Evolutionary conservation across 1,139 yeast genomes (phyloP).

Genomic region (Meyerozyma smithsonii): DNA sequence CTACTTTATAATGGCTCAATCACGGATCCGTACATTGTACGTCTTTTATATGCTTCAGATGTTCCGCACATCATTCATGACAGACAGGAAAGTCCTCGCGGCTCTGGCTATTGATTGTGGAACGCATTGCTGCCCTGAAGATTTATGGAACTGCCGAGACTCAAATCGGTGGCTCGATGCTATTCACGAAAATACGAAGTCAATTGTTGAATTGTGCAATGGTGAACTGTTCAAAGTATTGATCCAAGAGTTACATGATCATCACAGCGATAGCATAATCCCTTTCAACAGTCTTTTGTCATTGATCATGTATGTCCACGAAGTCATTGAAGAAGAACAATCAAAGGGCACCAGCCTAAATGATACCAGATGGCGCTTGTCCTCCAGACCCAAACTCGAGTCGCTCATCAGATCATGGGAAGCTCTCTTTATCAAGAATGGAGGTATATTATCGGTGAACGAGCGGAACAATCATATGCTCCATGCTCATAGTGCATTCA

Average conservation of each 20-base stretch:
- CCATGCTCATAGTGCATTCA: constrained; percentile 49
- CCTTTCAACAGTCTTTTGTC: constrained; percentile 59
- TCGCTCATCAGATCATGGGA: constrained; percentile 63
- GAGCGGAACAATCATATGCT: constrained; percentile 48
- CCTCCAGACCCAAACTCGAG: constrained; percentile 51
- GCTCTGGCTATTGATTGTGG: constrained; percentile 65
- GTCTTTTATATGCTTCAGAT: constrained; percentile 71
- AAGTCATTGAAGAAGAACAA: constrained; percentile 53
- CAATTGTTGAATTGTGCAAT: constrained; percentile 53
- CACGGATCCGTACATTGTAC: constrained; percentile 81
- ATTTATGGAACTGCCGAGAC: constrained; percentile 61
- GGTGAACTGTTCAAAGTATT: constrained; percentile 50
- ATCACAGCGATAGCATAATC: constrained; percentile 35
- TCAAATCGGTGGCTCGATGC: constrained; percentile 53
- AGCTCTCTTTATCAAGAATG: constrained; percentile 50
- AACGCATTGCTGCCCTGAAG: constrained; percentile 64
- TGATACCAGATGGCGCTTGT: constrained; percentile 53
- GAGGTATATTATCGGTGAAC: constrained; percentile 54
- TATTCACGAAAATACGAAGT: constrained; percentile 9
- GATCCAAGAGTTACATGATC: constrained; percentile 44
- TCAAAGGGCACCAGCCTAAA: constrained; percentile 24
- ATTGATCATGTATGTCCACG: constrained; percentile 68
- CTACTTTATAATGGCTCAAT: constrained; percentile 75
- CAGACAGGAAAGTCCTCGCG: constrained; percentile 51
- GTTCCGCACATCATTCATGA: constrained; percentile 63